phyloP scores from a whole-genome alignment of 2,329 filamentous ascomycete genomes.

The Aspergillus sergii region DNA sequence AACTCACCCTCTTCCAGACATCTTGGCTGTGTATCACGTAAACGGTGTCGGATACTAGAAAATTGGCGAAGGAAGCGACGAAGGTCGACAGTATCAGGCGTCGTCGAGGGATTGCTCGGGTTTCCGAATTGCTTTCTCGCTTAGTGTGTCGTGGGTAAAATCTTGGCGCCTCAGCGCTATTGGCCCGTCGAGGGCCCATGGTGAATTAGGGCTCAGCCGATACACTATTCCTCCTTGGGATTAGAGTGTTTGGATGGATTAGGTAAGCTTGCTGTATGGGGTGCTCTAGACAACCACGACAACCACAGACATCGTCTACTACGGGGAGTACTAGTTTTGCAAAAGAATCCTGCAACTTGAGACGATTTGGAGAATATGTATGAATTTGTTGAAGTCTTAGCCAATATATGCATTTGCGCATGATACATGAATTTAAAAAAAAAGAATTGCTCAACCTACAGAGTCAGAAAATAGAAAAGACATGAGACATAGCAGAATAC shows the following conservation, averaged over 20 bases:
- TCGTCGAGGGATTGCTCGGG: constrained; percentile 28
- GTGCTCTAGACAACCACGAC: neutral
- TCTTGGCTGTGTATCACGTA: constrained; percentile 48
- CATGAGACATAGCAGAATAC: constrained; percentile 18
- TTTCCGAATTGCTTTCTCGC: constrained; percentile 43
- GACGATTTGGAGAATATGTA: neutral
- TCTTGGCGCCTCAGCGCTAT: constrained; percentile 40
- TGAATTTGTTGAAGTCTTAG: neutral
- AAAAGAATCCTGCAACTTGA: no score
- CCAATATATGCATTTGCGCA: constrained; percentile 1
- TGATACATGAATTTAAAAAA: neutral
- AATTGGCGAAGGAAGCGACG: constrained; percentile 32
- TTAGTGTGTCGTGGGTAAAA: constrained; percentile 48
- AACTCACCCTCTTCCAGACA: constrained; percentile 56
- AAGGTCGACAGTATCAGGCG: constrained; percentile 30
- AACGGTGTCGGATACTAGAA: constrained; percentile 41
- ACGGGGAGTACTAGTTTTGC: neutral
- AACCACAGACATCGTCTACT: no score
- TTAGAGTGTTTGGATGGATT: constrained; percentile 14
- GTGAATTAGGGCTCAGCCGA: constrained; percentile 43
- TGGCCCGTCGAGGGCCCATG: constrained; percentile 22
- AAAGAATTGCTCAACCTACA: neutral
- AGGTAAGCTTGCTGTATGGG: neutral
- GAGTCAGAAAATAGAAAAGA: constrained; percentile 1
- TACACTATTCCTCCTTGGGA: neutral